Base-by-base conservation (phyloP, 2,329 filamentous ascomycete genomes). In the Ophiocordyceps robertsii region DNA sequence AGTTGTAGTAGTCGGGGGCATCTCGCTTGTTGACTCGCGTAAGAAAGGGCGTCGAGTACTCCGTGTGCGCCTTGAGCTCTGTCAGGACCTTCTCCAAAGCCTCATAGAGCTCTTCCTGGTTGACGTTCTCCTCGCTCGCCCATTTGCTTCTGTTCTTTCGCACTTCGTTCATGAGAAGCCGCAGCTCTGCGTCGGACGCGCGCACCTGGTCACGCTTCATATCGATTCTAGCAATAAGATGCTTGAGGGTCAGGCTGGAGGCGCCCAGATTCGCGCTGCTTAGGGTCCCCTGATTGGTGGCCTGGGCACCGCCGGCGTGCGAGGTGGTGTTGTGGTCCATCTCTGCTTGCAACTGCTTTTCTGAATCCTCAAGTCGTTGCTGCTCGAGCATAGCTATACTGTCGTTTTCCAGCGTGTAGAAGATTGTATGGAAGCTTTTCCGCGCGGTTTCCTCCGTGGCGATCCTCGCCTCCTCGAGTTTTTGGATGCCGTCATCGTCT, bases 91-190 rank as follows among this genome's bases (percentile, higher is more conserved):
- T 96, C 61, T 98, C 92, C 13, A 92, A 73, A 11, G 92, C 87
- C 66, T 98, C 92, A 59, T 98, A 98, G 6, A 98, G 72, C 63
- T 98, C 92, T 62, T 98, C 92, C 63, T 98, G 92, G 46, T 92
- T 90, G 47, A 98, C 83, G 52, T 93, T 92, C 53, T 98, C 92
- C 62, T 96, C 92, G 59, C 84, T 96, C 4, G 92, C 90, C 92
- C 92, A 98, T 65, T 98, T 98, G 63, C 90, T 96, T 54, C 92
- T 75, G 53, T 96, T 96, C 63, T 96, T 98, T 49, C 92, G 79
- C 16, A 98, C 92, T 62, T 98, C 92, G 54, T 92, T 95, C 75
- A 98, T 95, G 45, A 98, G 68, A 40, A 83, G 86, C 46, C 92
- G 80, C 46, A 98, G 70, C 57, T 98, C 90, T 21, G 88, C 84